These are phyloP conservation scores for Fonsecaea pedrosoi DNA, from an alignment of 2,329 filamentous ascomycete genomes.

Conservation along the genomic window DNA sequence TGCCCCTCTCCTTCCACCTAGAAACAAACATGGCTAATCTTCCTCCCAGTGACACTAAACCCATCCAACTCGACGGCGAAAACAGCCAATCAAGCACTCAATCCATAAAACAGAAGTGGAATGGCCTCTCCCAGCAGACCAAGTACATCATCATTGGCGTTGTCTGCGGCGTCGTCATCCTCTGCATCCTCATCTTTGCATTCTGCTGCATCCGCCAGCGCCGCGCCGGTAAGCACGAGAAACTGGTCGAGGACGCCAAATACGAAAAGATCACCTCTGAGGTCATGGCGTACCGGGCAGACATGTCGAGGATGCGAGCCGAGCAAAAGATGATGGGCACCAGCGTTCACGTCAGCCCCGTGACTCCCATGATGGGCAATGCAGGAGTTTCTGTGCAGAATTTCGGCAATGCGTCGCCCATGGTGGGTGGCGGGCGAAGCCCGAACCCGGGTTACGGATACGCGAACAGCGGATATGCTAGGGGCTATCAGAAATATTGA, in stretches of 20 bases:
- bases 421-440: constrained; percentile 27
- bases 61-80: constrained; percentile 40
- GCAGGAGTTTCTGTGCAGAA: constrained; percentile 24
- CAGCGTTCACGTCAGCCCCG: constrained; percentile 16
- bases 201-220: constrained; percentile 60
- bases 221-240: constrained; percentile 57
- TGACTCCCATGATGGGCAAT: constrained; percentile 31
- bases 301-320: constrained; percentile 36
- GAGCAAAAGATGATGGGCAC: constrained; percentile 31
- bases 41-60: constrained; percentile 28
- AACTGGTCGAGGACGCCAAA: constrained; percentile 55
- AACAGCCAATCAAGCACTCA: constrained; percentile 35
- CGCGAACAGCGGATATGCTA: constrained; percentile 13
- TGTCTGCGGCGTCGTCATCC: constrained; percentile 45
- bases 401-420: constrained; percentile 27
- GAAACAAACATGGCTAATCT: constrained; percentile 4
- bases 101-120: constrained; percentile 48
- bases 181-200: constrained; percentile 47
- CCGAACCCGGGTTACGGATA: constrained; percentile 29
- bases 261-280: constrained; percentile 52
- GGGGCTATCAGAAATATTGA: constrained; percentile 33
- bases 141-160: constrained; percentile 57
- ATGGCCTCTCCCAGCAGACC: constrained; percentile 52
- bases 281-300: constrained; percentile 41
- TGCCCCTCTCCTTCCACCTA: not conserved